A percentile compares a stretch with the other conserved stretches of the same genome.
Evolutionary conservation across 441 rosid species (phyloP).

Genomic region (Adansonia grandidieri): DNA sequence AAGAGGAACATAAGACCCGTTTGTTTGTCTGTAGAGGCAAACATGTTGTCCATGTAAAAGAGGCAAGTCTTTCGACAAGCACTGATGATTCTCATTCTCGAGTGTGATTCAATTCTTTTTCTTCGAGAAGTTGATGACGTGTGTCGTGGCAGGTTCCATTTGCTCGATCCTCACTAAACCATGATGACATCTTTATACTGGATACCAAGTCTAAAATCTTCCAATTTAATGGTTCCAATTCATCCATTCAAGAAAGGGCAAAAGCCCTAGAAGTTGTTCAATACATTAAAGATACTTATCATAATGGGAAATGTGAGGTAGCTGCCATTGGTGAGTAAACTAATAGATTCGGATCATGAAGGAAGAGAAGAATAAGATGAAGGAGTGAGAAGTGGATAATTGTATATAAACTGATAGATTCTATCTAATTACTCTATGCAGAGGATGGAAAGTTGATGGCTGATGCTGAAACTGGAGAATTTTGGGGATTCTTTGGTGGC

Average conservation of each 20-base stretch:
- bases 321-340: slow-evolving; percentile 81
- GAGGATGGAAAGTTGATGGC: slow-evolving; percentile 99
- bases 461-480: slow-evolving; percentile 98
- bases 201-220: slow-evolving; percentile 65
- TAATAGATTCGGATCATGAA: slow-evolving; percentile 20
- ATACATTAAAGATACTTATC: slow-evolving; percentile 88
- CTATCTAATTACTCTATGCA: slow-evolving; percentile 36
- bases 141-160: slow-evolving; percentile 74
- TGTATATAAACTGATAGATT: slow-evolving; percentile 18
- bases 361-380: slow-evolving; percentile 14
- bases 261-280: slow-evolving; percentile 97
- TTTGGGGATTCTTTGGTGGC: slow-evolving; percentile 97
- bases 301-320: slow-evolving; percentile 89
- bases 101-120: slow-evolving; percentile 14
- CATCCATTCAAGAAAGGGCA: slow-evolving; percentile 98
- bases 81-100: slow-evolving; percentile 20
- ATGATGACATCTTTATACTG: slow-evolving; percentile 91
- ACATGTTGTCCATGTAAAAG: slow-evolving; percentile 91
- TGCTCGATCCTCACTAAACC: slow-evolving; percentile 92
- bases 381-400: slow-evolving; percentile 13
- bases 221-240: slow-evolving; percentile 89
- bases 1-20: slow-evolving; percentile 76
- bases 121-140: slow-evolving; percentile 21
- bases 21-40: slow-evolving; percentile 93
- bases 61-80: slow-evolving; percentile 57